These are phyloP conservation scores for Cryphonectria radicalis DNA, from an alignment of 2,329 filamentous ascomycete genomes.

Conservation along the genomic window DNA sequence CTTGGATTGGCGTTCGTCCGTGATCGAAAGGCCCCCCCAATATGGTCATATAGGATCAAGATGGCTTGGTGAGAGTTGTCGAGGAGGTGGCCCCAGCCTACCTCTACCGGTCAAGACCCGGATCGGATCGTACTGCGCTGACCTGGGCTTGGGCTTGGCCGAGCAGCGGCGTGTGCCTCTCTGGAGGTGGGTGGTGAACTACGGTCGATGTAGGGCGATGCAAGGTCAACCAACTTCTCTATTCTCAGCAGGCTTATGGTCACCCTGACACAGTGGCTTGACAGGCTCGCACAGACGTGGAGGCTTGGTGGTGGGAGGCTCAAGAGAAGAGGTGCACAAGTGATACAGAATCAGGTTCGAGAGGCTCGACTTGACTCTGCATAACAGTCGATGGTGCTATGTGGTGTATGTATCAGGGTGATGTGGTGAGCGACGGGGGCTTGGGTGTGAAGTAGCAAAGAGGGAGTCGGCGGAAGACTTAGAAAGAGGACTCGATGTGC, in stretches of 20 bases:
- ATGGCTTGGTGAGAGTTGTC: slow-evolving; percentile 3
- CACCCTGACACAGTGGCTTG: slow-evolving; percentile 32
- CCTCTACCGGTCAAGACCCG: not conserved
- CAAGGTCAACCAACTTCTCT: slow-evolving; percentile 24
- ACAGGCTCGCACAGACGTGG: slow-evolving; percentile 30
- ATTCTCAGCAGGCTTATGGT: slow-evolving; percentile 24
- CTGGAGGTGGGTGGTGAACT: slow-evolving; percentile 18
- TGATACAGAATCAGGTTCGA: slow-evolving; percentile 29
- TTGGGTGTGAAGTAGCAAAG: not conserved
- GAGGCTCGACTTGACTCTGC: slow-evolving; percentile 13
- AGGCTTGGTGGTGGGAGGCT: slow-evolving; percentile 29
- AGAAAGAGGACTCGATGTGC: slow-evolving; percentile 26
- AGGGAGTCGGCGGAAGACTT: slow-evolving; percentile 12
- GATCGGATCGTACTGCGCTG: slow-evolving; percentile 3
- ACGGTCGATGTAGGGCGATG: slow-evolving; percentile 22
- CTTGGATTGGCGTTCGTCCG: slow-evolving; percentile 9
- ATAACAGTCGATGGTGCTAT: slow-evolving; percentile 21
- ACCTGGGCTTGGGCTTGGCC: slow-evolving; percentile 12
- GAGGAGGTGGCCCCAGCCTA: not conserved
- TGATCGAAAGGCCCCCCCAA: slow-evolving; percentile 9
- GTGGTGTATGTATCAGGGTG: slow-evolving; percentile 6
- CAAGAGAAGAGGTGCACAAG: slow-evolving; percentile 29
- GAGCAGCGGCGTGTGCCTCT: not conserved
- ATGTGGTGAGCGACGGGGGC: not conserved
- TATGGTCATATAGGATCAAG: not conserved